A percentile compares a stretch with the other conserved stretches of the same genome.
These are phyloP conservation scores for Chrysoporthe deuterocubensis DNA, from an alignment of 2,329 filamentous ascomycete genomes.

Conservation along the genomic window DNA sequence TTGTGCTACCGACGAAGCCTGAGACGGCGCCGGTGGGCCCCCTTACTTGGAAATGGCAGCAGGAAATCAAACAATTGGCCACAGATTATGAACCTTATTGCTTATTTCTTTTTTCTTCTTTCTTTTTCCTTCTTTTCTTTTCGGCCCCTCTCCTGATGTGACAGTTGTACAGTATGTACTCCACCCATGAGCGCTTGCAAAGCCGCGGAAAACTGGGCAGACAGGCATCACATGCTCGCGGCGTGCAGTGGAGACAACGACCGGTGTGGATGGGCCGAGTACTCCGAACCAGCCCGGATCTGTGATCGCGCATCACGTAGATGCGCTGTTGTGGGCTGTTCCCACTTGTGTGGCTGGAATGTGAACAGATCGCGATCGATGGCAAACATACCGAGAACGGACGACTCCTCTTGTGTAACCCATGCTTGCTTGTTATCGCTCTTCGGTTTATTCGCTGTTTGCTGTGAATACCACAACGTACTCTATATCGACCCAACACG, in stretches of 20 bases:
- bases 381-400: background rate
- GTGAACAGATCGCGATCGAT: background rate
- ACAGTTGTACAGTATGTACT: background rate
- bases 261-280: background rate
- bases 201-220: background rate
- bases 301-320: background rate
- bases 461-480: constrained; percentile 4
- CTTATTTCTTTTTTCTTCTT: background rate
- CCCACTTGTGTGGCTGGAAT: constrained; percentile 1
- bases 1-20: too few species aligned
- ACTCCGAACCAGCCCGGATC: background rate
- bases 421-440: background rate
- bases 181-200: background rate
- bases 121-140: background rate
- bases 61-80: background rate
- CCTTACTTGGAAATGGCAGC: too few species aligned
- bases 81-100: background rate
- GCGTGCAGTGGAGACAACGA: background rate
- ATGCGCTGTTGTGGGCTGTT: background rate
- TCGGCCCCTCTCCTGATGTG: background rate
- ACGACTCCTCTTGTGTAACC: background rate
- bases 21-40: too few species aligned
- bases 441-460: background rate
- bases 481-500: constrained; percentile 5
- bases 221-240: background rate